A percentile compares a stretch with the other conserved stretches of the same genome.
Conservation (phyloP, 1,284 basidiomycete species). For the Pyrrhoderma noxium region DNA sequence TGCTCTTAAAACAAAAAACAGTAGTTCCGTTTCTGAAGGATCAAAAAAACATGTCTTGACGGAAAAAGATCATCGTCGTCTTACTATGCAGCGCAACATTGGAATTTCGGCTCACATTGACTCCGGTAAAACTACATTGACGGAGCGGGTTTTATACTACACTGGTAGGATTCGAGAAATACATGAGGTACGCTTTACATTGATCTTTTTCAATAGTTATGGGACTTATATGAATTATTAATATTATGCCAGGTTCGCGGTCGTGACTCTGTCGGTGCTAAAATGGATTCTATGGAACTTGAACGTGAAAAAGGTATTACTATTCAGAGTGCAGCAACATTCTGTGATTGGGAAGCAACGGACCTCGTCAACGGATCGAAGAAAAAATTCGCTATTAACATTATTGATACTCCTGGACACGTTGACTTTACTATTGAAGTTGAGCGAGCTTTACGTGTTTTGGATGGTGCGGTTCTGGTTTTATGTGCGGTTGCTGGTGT, state of each 20-base stretch:
- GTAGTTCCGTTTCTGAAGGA: neutral
- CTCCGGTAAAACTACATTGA: slow-evolving; percentile 97
- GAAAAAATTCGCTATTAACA: slow-evolving; percentile 91
- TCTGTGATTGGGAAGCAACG: slow-evolving; percentile 90
- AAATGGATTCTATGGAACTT: slow-evolving; percentile 99
- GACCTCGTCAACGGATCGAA: slow-evolving; percentile 57
- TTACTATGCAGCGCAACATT: slow-evolving; percentile 71
- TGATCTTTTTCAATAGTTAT: slow-evolving; percentile 16
- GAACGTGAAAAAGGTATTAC: slow-evolving; percentile 99
- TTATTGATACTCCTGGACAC: slow-evolving; percentile 99
- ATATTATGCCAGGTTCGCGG: slow-evolving; percentile 65
- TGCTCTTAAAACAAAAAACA: slow-evolving; percentile 16
- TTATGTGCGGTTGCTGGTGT: slow-evolving; percentile 97
- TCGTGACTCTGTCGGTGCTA: slow-evolving; percentile 91
- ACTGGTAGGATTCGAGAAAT: slow-evolving; percentile 95
- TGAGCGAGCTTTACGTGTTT: slow-evolving; percentile 90
- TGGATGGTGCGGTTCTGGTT: slow-evolving; percentile 96
- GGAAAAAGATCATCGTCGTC: slow-evolving; percentile 47
- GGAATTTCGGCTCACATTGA: slow-evolving; percentile 92
- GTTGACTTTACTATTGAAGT: slow-evolving; percentile 99
- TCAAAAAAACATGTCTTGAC: slow-evolving; percentile 34
- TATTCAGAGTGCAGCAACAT: slow-evolving; percentile 97
- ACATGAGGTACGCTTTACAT: slow-evolving; percentile 76
- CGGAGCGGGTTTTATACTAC: slow-evolving; percentile 96
- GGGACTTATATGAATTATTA: slow-evolving; percentile 2